A percentile compares a stretch with the other conserved stretches of the same genome.
phyloP scores from a whole-genome alignment of 1,284 basidiomycete genomes.

The Leccinum fallax region DNA sequence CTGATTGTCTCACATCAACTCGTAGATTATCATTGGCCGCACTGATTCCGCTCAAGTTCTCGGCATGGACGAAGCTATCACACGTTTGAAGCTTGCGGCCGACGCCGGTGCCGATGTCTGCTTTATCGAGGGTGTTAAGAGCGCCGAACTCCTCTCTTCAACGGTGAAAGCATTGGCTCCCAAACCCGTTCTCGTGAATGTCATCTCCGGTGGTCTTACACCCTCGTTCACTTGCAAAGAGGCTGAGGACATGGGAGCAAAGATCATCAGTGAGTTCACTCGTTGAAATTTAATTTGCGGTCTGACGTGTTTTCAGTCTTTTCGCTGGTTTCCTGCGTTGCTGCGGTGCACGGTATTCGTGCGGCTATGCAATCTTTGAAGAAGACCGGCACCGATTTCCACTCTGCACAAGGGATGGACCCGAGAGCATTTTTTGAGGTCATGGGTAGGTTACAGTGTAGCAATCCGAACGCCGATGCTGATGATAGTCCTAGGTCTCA shows the following conservation, averaged over 20 bases:
- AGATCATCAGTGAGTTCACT: constrained; percentile 65
- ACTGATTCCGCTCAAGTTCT: constrained; percentile 82
- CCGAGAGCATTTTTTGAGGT: constrained; percentile 76
- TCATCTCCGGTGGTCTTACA: constrained; percentile 75
- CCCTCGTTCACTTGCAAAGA: constrained; percentile 71
- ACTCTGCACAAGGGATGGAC: constrained; percentile 72
- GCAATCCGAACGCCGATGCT: not conserved
- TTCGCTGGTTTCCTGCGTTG: constrained; percentile 70
- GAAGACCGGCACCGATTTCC: constrained; percentile 75
- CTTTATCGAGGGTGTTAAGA: constrained; percentile 83
- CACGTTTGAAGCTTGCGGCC: constrained; percentile 68
- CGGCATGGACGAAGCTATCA: constrained; percentile 80
- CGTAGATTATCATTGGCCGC: constrained; percentile 75
- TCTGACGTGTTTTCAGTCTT: constrained; percentile 47
- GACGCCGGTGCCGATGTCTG: constrained; percentile 81
- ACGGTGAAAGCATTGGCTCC: constrained; percentile 70
- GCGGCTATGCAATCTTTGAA: constrained; percentile 72
- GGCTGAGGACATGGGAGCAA: constrained; percentile 70
- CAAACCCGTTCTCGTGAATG: constrained; percentile 76
- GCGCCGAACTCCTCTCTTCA: constrained; percentile 61
- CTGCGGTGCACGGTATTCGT: constrained; percentile 70
- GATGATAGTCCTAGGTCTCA: constrained; percentile 43
- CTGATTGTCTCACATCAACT: not conserved
- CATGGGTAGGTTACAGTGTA: constrained; percentile 48
- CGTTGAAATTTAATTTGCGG: not conserved